These are phyloP conservation scores for Ceratobasidium sp. DNA, from an alignment of 1,284 basidiomycete genomes.

Conservation along the genomic window DNA sequence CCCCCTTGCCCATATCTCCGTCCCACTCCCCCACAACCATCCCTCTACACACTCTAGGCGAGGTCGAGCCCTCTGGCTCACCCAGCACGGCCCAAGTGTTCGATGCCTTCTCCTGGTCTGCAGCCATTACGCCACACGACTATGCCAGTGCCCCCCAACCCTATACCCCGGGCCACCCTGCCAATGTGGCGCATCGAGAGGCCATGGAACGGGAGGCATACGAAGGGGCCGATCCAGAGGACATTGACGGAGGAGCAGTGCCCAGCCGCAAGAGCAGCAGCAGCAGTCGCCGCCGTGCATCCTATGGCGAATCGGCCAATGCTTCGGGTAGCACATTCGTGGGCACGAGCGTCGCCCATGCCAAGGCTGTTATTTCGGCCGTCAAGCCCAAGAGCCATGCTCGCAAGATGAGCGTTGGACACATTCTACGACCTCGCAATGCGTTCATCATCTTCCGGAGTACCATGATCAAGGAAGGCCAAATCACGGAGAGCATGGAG, in stretches of 20 bases:
- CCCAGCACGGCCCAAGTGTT: constrained; percentile 16
- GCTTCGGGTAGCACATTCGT: background rate
- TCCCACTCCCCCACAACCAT: background rate
- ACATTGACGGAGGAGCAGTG: background rate
- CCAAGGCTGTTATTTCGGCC: constrained; percentile 1
- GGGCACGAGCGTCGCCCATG: constrained; percentile 27
- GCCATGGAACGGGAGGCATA: constrained; percentile 36
- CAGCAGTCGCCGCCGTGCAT: constrained; percentile 27
- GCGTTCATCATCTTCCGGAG: constrained; percentile 39
- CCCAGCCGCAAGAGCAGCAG: constrained; percentile 26
- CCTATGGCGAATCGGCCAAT: constrained; percentile 2
- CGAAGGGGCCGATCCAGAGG: constrained; percentile 33
- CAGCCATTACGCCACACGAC: constrained; percentile 37
- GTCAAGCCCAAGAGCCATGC: constrained; percentile 38
- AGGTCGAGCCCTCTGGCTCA: background rate
- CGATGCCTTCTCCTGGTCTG: constrained; percentile 36
- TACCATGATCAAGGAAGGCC: constrained; percentile 33
- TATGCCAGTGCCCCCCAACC: constrained; percentile 33
- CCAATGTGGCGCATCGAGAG: constrained; percentile 35
- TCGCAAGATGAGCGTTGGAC: constrained; percentile 38
- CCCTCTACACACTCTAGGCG: background rate
- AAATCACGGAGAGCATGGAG: constrained; percentile 35
- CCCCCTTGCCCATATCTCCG: constrained; percentile 11
- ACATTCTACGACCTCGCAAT: constrained; percentile 31
- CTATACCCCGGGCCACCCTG: constrained; percentile 36